A percentile compares a stretch with the other conserved stretches of the same genome.
phyloP scores from a whole-genome alignment of 768 basidiomycete species.

The Fibroporia radiculosa region DNA sequence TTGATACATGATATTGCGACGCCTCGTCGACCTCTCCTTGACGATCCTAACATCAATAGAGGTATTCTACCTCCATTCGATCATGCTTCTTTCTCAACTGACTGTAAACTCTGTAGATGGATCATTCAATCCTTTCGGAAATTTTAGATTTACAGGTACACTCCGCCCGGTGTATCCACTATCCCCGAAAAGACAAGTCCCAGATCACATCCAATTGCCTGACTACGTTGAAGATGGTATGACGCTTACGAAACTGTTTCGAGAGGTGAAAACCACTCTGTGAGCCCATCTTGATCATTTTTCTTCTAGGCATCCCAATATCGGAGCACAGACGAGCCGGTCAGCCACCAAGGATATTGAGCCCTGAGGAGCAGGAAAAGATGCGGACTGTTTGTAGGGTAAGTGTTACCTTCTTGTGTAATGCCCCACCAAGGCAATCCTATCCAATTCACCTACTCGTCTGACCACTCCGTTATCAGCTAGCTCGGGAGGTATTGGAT shows the following conservation, averaged over 20 bases:
- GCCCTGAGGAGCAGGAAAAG: slow-evolving; percentile 71
- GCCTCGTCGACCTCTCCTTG: slow-evolving; percentile 19
- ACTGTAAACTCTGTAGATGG: slow-evolving; percentile 41
- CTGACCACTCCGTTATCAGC: slow-evolving; percentile 34
- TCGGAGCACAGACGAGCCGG: slow-evolving; percentile 52
- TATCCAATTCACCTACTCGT: background rate
- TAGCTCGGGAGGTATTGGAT: slow-evolving; percentile 89
- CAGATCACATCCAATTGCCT: slow-evolving; percentile 76
- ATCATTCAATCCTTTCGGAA: slow-evolving; percentile 73
- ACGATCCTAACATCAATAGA: slow-evolving; percentile 20
- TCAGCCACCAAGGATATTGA: slow-evolving; percentile 58
- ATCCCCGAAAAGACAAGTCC: slow-evolving; percentile 67
- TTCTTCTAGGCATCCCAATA: slow-evolving; percentile 44
- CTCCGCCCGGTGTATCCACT: slow-evolving; percentile 86
- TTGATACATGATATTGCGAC: slow-evolving; percentile 58
- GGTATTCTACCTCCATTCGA: slow-evolving; percentile 8
- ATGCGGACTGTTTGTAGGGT: slow-evolving; percentile 87
- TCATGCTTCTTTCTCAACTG: background rate
- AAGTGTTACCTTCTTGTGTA: slow-evolving; percentile 20
- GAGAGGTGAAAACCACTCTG: slow-evolving; percentile 26
- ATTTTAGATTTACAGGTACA: slow-evolving; percentile 70
- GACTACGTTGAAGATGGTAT: slow-evolving; percentile 80
- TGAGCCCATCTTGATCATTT: slow-evolving; percentile 16
- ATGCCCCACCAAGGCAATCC: slow-evolving; percentile 1
- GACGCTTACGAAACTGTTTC: slow-evolving; percentile 21